Percentiles rank a stretch among this genome's conserved stretches.
Conservation (phyloP, 768 basidiomycete genomes). For the Myochromella boudieri region DNA sequence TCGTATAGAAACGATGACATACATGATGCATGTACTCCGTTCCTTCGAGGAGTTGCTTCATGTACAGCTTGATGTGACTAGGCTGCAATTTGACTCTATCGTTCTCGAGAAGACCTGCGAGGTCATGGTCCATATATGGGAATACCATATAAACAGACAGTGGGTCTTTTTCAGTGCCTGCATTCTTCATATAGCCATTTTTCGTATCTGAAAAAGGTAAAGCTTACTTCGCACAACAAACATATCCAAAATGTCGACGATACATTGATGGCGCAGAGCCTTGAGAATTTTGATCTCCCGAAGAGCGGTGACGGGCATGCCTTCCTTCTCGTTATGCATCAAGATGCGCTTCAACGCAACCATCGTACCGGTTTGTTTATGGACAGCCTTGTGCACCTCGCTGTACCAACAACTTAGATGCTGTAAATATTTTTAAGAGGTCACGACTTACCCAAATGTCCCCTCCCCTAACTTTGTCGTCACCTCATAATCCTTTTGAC, state of each 20-base stretch:
- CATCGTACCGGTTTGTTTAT: constrained; percentile 52
- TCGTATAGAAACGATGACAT: constrained; percentile 24
- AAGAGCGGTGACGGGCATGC: constrained; percentile 94
- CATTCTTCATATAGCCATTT: neutral
- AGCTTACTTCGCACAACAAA: constrained; percentile 78
- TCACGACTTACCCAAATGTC: constrained; percentile 83
- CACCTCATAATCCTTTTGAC: constrained; percentile 73
- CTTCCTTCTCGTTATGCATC: constrained; percentile 96
- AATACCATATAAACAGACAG: constrained; percentile 97
- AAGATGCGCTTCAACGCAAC: constrained; percentile 95
- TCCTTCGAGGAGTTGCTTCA: constrained; percentile 95
- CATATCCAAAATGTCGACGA: constrained; percentile 91
- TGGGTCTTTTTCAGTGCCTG: constrained; percentile 68
- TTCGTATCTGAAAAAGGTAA: neutral
- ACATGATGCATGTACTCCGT: constrained; percentile 96
- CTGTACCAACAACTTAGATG: constrained; percentile 35
- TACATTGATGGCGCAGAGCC: constrained; percentile 78
- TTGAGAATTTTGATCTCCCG: constrained; percentile 98
- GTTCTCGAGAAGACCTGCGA: constrained; percentile 92
- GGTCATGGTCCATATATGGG: constrained; percentile 99
- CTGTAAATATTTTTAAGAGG: constrained; percentile 4
- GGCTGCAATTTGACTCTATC: constrained; percentile 80
- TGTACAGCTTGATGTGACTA: constrained; percentile 92
- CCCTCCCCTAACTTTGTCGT: constrained; percentile 93
- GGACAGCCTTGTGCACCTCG: constrained; percentile 88